Conservation (phyloP, 306 rosid species). For the Medicago truncatula region DNA sequence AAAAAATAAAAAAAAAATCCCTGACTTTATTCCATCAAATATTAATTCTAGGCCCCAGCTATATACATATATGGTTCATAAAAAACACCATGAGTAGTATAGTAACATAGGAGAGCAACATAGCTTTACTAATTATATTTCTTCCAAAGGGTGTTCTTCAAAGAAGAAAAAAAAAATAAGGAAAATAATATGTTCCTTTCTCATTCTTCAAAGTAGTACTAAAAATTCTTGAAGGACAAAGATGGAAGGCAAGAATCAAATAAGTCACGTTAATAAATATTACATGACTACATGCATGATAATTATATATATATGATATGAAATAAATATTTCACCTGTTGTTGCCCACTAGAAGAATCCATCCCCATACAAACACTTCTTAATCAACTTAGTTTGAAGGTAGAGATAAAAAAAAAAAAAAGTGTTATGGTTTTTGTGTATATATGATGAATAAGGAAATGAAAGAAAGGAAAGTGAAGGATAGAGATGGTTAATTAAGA, state of each 20-base stretch:
- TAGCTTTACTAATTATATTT: slow-evolving; percentile 2
- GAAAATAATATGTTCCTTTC: neutral
- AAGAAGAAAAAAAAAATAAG: neutral
- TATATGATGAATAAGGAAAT: neutral
- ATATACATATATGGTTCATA: neutral
- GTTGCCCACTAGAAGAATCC: slow-evolving; percentile 83
- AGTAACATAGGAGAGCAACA: neutral
- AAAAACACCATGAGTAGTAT: slow-evolving; percentile 31
- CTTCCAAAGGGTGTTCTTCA: neutral
- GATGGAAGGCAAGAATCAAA: neutral
- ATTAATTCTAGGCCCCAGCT: slow-evolving; percentile 15
- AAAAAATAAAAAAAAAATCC: no score
- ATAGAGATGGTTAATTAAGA: slow-evolving; percentile 24
- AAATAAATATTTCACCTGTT: slow-evolving; percentile 58
- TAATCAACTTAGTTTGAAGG: neutral
- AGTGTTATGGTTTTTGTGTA: slow-evolving; percentile 23
- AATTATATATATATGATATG: neutral
- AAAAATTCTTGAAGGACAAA: slow-evolving; percentile 4
- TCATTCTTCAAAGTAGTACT: slow-evolving; percentile 4
- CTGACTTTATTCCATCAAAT: slow-evolving; percentile 12
- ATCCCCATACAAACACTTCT: slow-evolving; percentile 60
- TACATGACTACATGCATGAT: neutral
- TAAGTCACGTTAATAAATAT: neutral
- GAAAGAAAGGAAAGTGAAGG: neutral
- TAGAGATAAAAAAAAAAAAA: slow-evolving; percentile 15